phyloP scores from a whole-genome alignment of 129 eudicot species.

The Artemisia tridentata region DNA sequence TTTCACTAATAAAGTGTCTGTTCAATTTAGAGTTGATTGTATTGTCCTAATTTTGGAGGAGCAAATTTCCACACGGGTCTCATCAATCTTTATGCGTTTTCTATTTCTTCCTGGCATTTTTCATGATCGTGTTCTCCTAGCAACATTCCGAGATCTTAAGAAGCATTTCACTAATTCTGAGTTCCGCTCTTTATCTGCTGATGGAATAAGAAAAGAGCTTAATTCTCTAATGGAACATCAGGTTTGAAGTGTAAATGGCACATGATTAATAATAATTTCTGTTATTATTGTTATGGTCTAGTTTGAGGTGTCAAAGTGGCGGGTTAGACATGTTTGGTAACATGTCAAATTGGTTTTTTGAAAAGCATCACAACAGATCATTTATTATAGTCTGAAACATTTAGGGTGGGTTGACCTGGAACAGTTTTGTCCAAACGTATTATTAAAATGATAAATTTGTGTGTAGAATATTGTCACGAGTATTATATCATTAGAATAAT shows the following conservation, averaged over 20 bases:
- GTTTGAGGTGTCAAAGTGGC: too few relatives aligned
- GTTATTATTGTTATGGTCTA: too few relatives aligned
- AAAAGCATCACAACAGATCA: too few relatives aligned
- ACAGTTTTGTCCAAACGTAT: too few relatives aligned
- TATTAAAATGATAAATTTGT: too few relatives aligned
- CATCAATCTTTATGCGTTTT: constrained; percentile 66
- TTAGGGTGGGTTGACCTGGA: too few relatives aligned
- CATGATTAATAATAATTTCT: too few relatives aligned
- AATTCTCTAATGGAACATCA: constrained; percentile 69
- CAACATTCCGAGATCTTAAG: constrained; percentile 65
- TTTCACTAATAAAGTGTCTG: constrained; percentile 1
- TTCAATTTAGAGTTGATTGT: neutral
- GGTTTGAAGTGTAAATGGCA: constrained; percentile 32
- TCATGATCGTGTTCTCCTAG: constrained; percentile 52
- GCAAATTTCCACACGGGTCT: constrained; percentile 57
- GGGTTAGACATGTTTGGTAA: too few relatives aligned
- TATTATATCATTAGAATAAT: too few relatives aligned
- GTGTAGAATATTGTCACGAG: too few relatives aligned
- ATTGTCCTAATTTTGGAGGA: constrained; percentile 48
- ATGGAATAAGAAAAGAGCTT: constrained; percentile 70
- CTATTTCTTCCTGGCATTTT: constrained; percentile 80
- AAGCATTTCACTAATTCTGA: constrained; percentile 77
- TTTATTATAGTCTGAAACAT: too few relatives aligned
- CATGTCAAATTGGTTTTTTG: too few relatives aligned
- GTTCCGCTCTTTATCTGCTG: constrained; percentile 68